Percentiles rank a stretch among this genome's conserved stretches.
Conservation (phyloP, 1,284 basidiomycete genomes). For the Veloboletus limbatus region DNA sequence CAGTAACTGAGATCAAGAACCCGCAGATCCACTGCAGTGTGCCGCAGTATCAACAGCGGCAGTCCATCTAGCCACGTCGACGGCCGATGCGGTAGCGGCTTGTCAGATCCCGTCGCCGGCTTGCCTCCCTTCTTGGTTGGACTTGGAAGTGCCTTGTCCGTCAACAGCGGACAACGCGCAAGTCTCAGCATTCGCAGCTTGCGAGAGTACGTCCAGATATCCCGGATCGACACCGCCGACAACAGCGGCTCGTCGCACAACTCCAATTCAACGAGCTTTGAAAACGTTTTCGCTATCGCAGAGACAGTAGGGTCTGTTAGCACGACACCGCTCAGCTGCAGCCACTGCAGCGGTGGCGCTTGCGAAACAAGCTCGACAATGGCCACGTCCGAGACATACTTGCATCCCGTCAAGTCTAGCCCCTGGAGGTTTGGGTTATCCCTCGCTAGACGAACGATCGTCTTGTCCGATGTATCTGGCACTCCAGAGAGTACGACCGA, state of each 20-base stretch:
- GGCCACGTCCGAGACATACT: slow-evolving; percentile 70
- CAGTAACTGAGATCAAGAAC: slow-evolving; percentile 79
- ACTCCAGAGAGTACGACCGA: slow-evolving; percentile 73
- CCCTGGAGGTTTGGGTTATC: slow-evolving; percentile 70
- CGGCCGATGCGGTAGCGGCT: slow-evolving; percentile 52
- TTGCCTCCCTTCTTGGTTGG: slow-evolving; percentile 34
- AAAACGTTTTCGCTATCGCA: slow-evolving; percentile 71
- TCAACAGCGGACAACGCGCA: slow-evolving; percentile 67
- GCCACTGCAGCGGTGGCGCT: slow-evolving; percentile 67
- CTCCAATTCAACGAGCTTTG: slow-evolving; percentile 81
- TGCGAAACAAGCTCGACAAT: slow-evolving; percentile 68
- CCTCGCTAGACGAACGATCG: slow-evolving; percentile 61
- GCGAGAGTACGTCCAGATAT: slow-evolving; percentile 79
- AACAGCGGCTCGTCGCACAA: slow-evolving; percentile 72
- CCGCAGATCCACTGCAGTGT: slow-evolving; percentile 69
- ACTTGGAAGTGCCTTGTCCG: slow-evolving; percentile 79
- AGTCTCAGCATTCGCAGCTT: slow-evolving; percentile 77
- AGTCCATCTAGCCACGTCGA: slow-evolving; percentile 56
- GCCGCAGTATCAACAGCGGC: slow-evolving; percentile 56
- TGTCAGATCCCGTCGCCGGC: slow-evolving; percentile 30
- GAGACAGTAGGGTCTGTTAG: slow-evolving; percentile 77
- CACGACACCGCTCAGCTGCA: slow-evolving; percentile 66
- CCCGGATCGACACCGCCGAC: slow-evolving; percentile 67
- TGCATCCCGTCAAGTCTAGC: slow-evolving; percentile 78
- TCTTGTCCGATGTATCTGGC: slow-evolving; percentile 63